Percentiles rank a stretch among this genome's conserved stretches.
phyloP scores from a whole-genome alignment of 108 stramenopile genomes.

The Pseudonitzschia multistriata region DNA sequence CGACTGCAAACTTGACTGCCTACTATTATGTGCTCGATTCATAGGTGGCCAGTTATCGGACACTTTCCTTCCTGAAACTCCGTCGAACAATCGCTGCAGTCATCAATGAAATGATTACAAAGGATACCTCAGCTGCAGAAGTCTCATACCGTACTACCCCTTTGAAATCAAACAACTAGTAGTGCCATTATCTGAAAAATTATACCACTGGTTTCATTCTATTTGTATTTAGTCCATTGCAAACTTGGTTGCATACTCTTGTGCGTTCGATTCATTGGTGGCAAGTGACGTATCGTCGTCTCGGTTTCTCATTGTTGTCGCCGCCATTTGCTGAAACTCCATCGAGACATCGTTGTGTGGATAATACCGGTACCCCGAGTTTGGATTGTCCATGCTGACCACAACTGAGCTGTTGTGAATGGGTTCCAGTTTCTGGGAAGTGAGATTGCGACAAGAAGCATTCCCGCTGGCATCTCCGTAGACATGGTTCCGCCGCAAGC shows the following conservation, averaged over 20 bases:
- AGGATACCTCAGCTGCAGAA: too few species aligned
- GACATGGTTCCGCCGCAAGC: conserved; percentile 3
- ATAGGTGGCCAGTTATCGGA: too few species aligned
- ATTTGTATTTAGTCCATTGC: not conserved
- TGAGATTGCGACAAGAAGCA: not conserved
- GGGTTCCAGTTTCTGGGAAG: not conserved
- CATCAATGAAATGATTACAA: too few species aligned
- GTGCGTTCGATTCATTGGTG: conserved; percentile 10
- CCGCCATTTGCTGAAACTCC: too few species aligned
- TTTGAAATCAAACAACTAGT: too few species aligned
- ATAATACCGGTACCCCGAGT: not conserved
- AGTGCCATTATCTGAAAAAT: too few species aligned
- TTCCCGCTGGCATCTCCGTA: not conserved
- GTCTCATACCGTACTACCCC: too few species aligned
- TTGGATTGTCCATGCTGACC: not conserved
- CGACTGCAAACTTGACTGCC: too few species aligned
- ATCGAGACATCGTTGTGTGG: not conserved
- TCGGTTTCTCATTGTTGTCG: not conserved
- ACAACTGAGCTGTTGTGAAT: not conserved
- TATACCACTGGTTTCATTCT: too few species aligned
- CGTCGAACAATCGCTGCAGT: too few species aligned
- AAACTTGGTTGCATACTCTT: conserved; percentile 7
- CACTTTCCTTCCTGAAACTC: too few species aligned
- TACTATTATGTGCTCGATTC: too few species aligned
- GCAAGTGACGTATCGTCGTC: conserved; percentile 1